These are phyloP conservation scores for Meira miltonrushii DNA, from an alignment of 1,284 basidiomycete genomes.

Conservation along the genomic window DNA sequence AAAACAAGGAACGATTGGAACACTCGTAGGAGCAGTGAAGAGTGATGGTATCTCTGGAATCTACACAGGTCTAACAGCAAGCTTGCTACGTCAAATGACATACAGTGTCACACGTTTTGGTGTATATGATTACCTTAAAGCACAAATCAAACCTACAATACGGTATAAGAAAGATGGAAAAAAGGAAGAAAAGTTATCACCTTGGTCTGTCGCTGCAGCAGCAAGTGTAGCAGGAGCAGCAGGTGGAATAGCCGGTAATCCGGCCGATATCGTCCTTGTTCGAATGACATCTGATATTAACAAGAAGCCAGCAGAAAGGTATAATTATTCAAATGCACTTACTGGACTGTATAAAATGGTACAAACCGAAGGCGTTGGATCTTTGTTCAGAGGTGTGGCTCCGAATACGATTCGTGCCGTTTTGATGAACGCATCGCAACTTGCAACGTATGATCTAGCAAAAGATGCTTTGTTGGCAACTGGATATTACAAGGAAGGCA, in stretches of 20 bases:
- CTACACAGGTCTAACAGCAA: slow-evolving; percentile 46
- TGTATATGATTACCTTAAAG: slow-evolving; percentile 46
- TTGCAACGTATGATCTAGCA: slow-evolving; percentile 57
- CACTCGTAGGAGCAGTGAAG: slow-evolving; percentile 31
- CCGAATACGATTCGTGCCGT: slow-evolving; percentile 58
- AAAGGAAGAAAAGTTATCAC: slow-evolving; percentile 20
- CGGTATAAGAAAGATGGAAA: slow-evolving; percentile 14
- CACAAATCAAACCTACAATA: slow-evolving; percentile 14
- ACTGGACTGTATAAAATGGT: slow-evolving; percentile 56
- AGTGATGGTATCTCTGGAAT: slow-evolving; percentile 35
- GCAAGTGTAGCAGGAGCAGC: slow-evolving; percentile 42
- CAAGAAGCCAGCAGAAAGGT: slow-evolving; percentile 39
- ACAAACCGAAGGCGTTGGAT: slow-evolving; percentile 54
- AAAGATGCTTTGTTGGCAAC: slow-evolving; percentile 55
- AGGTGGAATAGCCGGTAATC: slow-evolving; percentile 46
- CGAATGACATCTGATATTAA: slow-evolving; percentile 55
- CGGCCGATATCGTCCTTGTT: slow-evolving; percentile 58
- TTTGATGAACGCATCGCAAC: slow-evolving; percentile 56
- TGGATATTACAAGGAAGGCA: slow-evolving; percentile 55
- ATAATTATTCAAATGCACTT: slow-evolving; percentile 54
- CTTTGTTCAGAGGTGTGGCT: slow-evolving; percentile 55
- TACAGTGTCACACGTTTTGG: slow-evolving; percentile 47
- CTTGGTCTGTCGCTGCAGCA: slow-evolving; percentile 33
- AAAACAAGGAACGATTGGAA: slow-evolving; percentile 30
- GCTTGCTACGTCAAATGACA: slow-evolving; percentile 48